Percentiles rank a stretch among this genome's conserved stretches.
phyloP scores from a whole-genome alignment of 208 protist genomes.

The Giardia duodenalis region DNA sequence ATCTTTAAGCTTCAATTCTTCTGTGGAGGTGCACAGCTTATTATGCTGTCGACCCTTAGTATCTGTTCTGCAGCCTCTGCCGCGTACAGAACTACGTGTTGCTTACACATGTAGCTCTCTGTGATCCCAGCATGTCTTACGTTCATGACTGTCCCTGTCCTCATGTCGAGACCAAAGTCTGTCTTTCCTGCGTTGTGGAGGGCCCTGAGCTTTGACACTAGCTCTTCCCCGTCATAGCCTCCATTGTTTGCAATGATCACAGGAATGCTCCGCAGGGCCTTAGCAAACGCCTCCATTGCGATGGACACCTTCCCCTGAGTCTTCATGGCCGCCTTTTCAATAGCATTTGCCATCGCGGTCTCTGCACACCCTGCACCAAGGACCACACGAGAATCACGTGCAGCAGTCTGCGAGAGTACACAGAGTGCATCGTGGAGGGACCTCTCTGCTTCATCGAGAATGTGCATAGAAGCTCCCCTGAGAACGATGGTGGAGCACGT shows the following conservation, averaged over 20 bases:
- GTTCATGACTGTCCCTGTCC: constrained; percentile 73
- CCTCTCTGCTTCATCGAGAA: constrained; percentile 95
- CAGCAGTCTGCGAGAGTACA: constrained; percentile 83
- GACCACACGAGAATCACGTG: constrained; percentile 70
- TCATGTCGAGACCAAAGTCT: constrained; percentile 62
- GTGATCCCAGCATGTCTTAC: constrained; percentile 77
- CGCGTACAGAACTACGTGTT: constrained; percentile 77
- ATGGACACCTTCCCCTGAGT: constrained; percentile 63
- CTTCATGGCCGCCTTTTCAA: constrained; percentile 71
- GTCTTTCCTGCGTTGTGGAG: background rate
- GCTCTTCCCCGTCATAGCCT: constrained; percentile 37
- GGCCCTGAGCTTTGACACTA: constrained; percentile 16
- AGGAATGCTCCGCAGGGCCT: constrained; percentile 64
- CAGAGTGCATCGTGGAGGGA: constrained; percentile 97
- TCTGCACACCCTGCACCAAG: constrained; percentile 89
- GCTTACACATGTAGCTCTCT: constrained; percentile 88
- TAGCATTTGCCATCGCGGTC: constrained; percentile 90
- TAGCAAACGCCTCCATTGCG: constrained; percentile 78
- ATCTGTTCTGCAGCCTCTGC: constrained; percentile 97
- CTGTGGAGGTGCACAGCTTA: constrained; percentile 65
- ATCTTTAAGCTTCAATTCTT: too few species aligned
- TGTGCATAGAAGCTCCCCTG: constrained; percentile 85
- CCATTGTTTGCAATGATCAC: constrained; percentile 38
- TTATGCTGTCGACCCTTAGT: constrained; percentile 91
- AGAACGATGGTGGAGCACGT: constrained; percentile 97